These are phyloP conservation scores for Trypanosomatidae sp. DNA, from an alignment of 208 protist genomes.

Conservation along the genomic window DNA sequence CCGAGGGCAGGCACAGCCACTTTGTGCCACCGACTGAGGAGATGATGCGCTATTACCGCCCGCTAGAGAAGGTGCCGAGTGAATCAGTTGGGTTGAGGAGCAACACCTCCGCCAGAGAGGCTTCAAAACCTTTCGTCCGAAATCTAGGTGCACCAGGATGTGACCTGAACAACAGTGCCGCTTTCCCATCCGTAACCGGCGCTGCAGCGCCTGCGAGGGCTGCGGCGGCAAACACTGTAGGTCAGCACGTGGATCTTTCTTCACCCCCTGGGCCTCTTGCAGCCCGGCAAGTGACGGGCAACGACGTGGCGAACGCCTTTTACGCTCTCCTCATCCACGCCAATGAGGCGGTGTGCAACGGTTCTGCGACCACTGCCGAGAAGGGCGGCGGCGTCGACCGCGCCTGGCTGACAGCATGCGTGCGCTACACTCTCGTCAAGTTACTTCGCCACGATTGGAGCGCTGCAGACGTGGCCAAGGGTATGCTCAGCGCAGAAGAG, in stretches of 20 bases:
- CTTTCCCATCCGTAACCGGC: neutral
- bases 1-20: slow-evolving; percentile 13
- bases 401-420: slow-evolving; percentile 28
- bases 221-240: neutral
- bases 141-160: neutral
- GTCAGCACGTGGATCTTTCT: slow-evolving; percentile 4
- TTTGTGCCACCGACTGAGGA: slow-evolving; percentile 43
- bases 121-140: neutral
- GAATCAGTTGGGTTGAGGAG: neutral
- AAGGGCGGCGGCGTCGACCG: slow-evolving; percentile 9
- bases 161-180: neutral
- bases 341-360: slow-evolving; percentile 3
- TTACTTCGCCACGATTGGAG: slow-evolving; percentile 31
- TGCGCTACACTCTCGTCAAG: slow-evolving; percentile 38
- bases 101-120: neutral
- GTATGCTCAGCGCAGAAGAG: slow-evolving; percentile 20
- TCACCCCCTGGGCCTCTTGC: neutral
- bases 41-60: slow-evolving; percentile 16
- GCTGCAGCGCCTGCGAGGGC: neutral
- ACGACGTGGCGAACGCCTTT: slow-evolving; percentile 4
- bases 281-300: neutral
- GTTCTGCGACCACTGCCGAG: neutral
- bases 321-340: slow-evolving; percentile 2
- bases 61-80: neutral
- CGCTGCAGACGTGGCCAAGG: slow-evolving; percentile 7